A percentile compares a stretch with the other conserved stretches of the same genome.
Evolutionary conservation across 768 basidiomycete genomes (phyloP).

Genomic region (Pleurotus giganteus): DNA sequence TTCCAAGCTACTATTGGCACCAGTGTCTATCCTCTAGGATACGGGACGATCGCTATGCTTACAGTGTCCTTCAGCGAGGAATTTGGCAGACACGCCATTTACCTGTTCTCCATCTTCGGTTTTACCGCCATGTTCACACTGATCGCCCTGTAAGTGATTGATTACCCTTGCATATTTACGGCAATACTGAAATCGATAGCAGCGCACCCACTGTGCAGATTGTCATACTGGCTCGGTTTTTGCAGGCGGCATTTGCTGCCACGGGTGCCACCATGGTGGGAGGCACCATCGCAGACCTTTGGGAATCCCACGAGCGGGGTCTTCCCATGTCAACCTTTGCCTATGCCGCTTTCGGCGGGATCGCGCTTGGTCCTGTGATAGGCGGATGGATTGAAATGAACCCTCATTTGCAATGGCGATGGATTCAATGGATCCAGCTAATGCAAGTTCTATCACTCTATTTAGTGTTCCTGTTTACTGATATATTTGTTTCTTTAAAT

Average conservation of each 20-base stretch:
- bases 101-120: slow-evolving; percentile 46
- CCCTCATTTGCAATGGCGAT: slow-evolving; percentile 62
- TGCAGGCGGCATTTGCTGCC: slow-evolving; percentile 66
- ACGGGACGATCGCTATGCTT: slow-evolving; percentile 60
- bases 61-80: slow-evolving; percentile 74
- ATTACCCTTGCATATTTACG: not conserved
- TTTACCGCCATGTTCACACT: slow-evolving; percentile 53
- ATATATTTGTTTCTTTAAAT: not conserved
- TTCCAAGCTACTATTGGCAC: slow-evolving; percentile 48
- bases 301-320: slow-evolving; percentile 67
- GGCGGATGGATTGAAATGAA: slow-evolving; percentile 72
- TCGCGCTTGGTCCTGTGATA: slow-evolving; percentile 60
- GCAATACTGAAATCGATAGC: not conserved
- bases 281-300: slow-evolving; percentile 73
- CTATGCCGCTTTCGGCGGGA: slow-evolving; percentile 54
- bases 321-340: slow-evolving; percentile 78
- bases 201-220: slow-evolving; percentile 55
- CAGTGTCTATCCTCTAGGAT: slow-evolving; percentile 56
- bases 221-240: slow-evolving; percentile 63
- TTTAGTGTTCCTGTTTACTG: not conserved
- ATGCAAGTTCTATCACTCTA: slow-evolving; percentile 41
- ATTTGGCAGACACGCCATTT: slow-evolving; percentile 63
- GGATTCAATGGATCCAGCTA: slow-evolving; percentile 82
- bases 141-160: slow-evolving; percentile 36
- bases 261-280: slow-evolving; percentile 74